These are phyloP conservation scores for Globisporangium barbulae DNA, from an alignment of 352 stramenopile species.

Conservation along the genomic window DNA sequence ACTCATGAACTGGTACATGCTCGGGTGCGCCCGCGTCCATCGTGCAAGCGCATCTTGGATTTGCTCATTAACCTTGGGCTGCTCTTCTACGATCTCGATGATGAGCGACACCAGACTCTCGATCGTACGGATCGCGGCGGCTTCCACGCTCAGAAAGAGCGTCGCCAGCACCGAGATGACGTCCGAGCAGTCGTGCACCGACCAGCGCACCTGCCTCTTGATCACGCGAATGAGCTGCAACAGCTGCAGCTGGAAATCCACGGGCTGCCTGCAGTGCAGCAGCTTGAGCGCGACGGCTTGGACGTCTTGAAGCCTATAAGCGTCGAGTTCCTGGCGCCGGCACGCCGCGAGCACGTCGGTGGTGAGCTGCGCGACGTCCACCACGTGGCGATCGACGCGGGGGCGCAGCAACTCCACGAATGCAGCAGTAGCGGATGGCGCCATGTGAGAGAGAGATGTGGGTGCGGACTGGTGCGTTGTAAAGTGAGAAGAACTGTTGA, in stretches of 20 bases:
- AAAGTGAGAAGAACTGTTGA: no score
- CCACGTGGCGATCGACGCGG: no score
- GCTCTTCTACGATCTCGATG: neutral
- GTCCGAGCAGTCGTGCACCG: no score
- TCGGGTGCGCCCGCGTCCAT: neutral
- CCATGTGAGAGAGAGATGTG: no score
- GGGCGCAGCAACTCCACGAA: no score
- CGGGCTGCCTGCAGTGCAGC: neutral
- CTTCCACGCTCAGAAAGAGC: neutral
- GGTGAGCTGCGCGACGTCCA: no score
- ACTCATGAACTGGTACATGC: neutral
- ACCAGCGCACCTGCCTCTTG: neutral
- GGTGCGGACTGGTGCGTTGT: no score
- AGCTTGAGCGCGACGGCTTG: neutral
- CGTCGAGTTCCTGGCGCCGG: no score
- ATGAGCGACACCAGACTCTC: neutral
- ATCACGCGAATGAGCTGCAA: neutral
- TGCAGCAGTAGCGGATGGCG: no score
- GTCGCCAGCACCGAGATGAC: neutral
- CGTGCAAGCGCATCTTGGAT: neutral
- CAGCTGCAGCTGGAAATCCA: neutral
- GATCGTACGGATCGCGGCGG: neutral
- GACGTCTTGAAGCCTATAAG: no score
- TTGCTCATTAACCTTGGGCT: neutral
- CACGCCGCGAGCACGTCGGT: no score